phyloP scores from a whole-genome alignment of 1,284 basidiomycete species.

The Marasmius tenuissimus region DNA sequence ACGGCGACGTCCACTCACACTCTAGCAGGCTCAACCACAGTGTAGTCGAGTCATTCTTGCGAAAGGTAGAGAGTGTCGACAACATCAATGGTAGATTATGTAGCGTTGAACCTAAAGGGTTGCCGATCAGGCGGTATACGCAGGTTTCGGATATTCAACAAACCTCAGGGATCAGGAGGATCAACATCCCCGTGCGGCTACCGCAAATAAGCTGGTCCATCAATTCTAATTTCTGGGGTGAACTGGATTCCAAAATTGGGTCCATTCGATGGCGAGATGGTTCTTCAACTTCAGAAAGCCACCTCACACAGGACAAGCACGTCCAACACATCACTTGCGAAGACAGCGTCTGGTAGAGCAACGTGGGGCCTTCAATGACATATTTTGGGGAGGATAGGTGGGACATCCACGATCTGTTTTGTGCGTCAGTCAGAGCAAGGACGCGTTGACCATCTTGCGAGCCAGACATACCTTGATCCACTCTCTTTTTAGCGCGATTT shows the following conservation, averaged over 20 bases:
- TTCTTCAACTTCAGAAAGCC: not conserved
- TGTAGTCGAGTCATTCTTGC: no score
- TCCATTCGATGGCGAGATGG: conserved; percentile 65
- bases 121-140: no score
- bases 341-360: conserved; percentile 25
- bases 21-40: conserved; percentile 65
- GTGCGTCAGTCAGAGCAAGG: not conserved
- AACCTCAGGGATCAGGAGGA: conserved; percentile 68
- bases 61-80: conserved; percentile 27
- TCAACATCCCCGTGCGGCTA: conserved; percentile 61
- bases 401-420: conserved; percentile 44
- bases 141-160: no score
- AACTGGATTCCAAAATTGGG: conserved; percentile 56
- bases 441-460: not conserved
- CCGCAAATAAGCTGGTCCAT: conserved; percentile 73
- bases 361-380: conserved; percentile 16
- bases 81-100: conserved; percentile 28
- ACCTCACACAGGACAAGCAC: not conserved
- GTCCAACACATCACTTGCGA: conserved; percentile 43
- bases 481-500: conserved; percentile 58
- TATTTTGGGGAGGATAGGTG: conserved; percentile 34
- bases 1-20: no score
- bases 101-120: conserved; percentile 28
- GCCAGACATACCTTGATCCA: conserved; percentile 48
- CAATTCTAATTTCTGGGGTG: conserved; percentile 54